These are phyloP conservation scores for Gastrolobium bilobum DNA, from an alignment of 306 rosid species.

Conservation along the genomic window DNA sequence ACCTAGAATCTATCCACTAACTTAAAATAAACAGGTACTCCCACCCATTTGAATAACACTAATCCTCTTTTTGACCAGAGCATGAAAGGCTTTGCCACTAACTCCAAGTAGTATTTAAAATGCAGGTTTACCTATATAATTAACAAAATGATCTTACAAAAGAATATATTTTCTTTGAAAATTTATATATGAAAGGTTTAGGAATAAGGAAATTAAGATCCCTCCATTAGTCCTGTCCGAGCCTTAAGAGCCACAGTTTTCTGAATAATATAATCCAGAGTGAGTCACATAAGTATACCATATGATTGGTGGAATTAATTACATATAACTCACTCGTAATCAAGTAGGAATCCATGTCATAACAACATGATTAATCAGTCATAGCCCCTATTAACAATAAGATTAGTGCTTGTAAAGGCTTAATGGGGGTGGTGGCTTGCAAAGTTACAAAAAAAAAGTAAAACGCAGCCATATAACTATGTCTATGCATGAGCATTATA, in stretches of 20 bases:
- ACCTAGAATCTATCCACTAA: too few species aligned
- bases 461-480: neutral
- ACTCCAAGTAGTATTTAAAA: neutral
- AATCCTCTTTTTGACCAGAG: too few species aligned
- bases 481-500: neutral
- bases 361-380: constrained; percentile 52
- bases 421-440: constrained; percentile 47
- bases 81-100: too few species aligned
- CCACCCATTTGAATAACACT: too few species aligned
- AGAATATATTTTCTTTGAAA: neutral
- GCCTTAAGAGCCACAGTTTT: constrained; percentile 33
- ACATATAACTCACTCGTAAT: constrained; percentile 31
- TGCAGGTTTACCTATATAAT: neutral
- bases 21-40: too few species aligned
- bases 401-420: constrained; percentile 62
- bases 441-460: constrained; percentile 10
- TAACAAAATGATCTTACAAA: neutral
- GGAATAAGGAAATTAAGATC: constrained; percentile 26
- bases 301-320: constrained; percentile 55
- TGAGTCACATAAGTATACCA: constrained; percentile 46
- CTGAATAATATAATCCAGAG: constrained; percentile 38
- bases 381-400: constrained; percentile 44
- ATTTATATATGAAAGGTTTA: neutral
- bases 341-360: constrained; percentile 64
- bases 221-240: constrained; percentile 35